Evolutionary conservation across 306 rosid genomes (phyloP).

Genomic region (Abrus pulchellus): DNA sequence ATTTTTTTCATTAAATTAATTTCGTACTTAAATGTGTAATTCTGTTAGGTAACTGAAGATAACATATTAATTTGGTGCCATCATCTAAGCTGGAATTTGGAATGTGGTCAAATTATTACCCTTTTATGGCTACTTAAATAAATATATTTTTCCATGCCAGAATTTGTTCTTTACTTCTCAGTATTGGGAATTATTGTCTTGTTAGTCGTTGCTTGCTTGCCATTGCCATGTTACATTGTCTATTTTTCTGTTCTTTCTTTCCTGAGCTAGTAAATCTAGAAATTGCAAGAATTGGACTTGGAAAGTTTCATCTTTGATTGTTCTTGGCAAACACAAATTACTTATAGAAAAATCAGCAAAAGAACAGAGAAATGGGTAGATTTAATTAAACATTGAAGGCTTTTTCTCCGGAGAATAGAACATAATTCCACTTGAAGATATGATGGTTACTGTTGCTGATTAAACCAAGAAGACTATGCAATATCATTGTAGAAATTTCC

Average conservation of each 20-base stretch:
- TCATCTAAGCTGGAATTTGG: slow-evolving; percentile 14
- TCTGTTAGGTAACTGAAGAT: slow-evolving; percentile 22
- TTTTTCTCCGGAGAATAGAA: not conserved
- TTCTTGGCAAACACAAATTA: not conserved
- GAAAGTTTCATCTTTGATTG: not conserved
- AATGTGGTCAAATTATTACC: not conserved
- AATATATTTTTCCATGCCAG: slow-evolving; percentile 13
- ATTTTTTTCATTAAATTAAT: not conserved
- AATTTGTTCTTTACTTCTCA: slow-evolving; percentile 30
- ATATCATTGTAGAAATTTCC: too few relatives aligned
- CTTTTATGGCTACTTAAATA: not conserved
- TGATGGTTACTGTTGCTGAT: too few relatives aligned
- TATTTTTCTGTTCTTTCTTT: not conserved
- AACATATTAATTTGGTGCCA: not conserved
- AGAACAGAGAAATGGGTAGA: not conserved
- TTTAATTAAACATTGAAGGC: not conserved
- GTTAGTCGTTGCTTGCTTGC: not conserved
- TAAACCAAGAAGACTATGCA: too few relatives aligned
- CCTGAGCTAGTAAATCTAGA: not conserved
- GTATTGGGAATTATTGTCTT: not conserved
- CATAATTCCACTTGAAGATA: not conserved
- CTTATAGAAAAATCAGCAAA: not conserved
- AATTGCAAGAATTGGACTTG: slow-evolving; percentile 9
- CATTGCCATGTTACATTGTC: not conserved
- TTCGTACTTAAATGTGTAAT: not conserved